A percentile compares a stretch with the other conserved stretches of the same genome.
These are phyloP conservation scores for Fraxinus nigra DNA, from an alignment of 305 asterid genomes.

Conservation along the genomic window DNA sequence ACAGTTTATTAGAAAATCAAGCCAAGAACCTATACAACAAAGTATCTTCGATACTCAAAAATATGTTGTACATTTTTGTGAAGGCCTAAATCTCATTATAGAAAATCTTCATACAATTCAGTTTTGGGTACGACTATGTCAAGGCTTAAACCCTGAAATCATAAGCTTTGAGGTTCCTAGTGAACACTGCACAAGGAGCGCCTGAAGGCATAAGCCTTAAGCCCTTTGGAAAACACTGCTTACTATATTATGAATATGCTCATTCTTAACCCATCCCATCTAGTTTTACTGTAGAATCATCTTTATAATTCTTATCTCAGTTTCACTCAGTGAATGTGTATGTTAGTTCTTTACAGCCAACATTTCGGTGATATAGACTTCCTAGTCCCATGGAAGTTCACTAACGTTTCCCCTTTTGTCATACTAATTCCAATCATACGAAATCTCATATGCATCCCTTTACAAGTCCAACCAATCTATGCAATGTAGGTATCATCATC, in stretches of 20 bases:
- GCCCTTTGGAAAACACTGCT: neutral
- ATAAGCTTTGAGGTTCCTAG: neutral
- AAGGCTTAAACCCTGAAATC: neutral
- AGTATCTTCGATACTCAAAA: neutral
- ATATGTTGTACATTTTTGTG: neutral
- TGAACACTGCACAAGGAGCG: neutral
- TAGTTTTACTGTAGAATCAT: neutral
- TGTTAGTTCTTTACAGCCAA: neutral
- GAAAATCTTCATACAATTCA: neutral
- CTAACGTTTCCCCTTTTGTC: neutral
- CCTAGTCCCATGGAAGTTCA: neutral
- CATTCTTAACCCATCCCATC: neutral
- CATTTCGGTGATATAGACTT: neutral
- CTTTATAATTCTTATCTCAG: neutral
- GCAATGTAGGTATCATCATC: neutral
- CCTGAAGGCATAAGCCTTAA: neutral
- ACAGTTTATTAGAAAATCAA: neutral
- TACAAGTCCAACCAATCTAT: neutral
- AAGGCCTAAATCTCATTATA: neutral
- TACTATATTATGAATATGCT: neutral
- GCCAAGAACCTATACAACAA: neutral
- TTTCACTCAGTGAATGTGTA: neutral
- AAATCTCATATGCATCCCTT: neutral
- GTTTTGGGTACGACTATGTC: neutral
- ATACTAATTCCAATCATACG: neutral